Base-by-base conservation (phyloP, 2,329 filamentous ascomycete genomes). In the Teratosphaeria zuluensis region DNA sequence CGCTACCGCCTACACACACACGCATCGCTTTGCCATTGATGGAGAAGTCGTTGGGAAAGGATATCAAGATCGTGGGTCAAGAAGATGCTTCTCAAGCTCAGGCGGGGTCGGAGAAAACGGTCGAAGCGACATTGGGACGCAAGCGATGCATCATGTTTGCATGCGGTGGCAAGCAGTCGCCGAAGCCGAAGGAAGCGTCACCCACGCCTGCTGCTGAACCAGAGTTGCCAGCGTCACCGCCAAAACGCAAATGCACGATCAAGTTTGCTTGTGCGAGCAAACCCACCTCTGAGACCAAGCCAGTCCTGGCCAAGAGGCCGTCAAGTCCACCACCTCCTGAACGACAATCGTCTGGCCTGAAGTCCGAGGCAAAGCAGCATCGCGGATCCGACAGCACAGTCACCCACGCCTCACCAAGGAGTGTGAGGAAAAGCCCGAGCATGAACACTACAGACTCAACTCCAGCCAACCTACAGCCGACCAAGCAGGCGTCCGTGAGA, bases 121-220 rank as follows among this genome's bases (percentile, higher is more conserved):
- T 87, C 1, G 85, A 87, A 69, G 82, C 80, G n/a, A 80, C 77
- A 11, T 75, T 86, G 56, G 86, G 85, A 54, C 88, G 89, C 68
- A 96, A 92, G 76, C 84, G 92, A 61, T 92, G 89, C 73, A 96
- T 97, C 65, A 92, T 88, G 60, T 97, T 97, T 72, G 91, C 90
- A 35, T 97, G 92, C 71, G 86, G 83, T 38, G 82, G 82, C 42
- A 89, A 86, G 69, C 79, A 84, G 7, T 75, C 76, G 30, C 67
- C 73, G 32, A 78, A 77, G 63, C 72, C 75, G 55, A 70, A 74
- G 30, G 69, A 73, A 28, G 64, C 66, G 56, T 66, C 68, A n/a
- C 68, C 73, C 61, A n/a, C 32, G 28, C 21, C 52, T 53, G 12
- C 21, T n/a, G 28, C 28, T 14, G 19, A 53, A 24, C 24, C 52